Evolutionary conservation across 257 asterid genomes (phyloP), one percentile per base, ranked within the genome.

Genomic region (Primulina eburnea): DNA sequence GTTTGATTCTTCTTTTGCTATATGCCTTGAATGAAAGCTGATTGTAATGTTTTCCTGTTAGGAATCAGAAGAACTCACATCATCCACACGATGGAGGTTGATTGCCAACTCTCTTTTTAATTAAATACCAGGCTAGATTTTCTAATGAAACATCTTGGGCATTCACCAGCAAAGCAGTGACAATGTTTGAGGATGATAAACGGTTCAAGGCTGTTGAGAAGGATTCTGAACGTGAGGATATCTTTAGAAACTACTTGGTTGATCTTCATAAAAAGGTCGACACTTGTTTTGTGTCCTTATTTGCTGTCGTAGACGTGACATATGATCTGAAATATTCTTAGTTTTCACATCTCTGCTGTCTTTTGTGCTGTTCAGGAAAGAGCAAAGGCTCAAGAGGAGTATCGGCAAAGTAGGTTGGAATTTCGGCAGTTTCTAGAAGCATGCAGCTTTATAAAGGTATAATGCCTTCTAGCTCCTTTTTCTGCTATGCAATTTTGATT

Each of bases 1-100:
- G 60, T 60, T 35, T 67, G 16, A 32, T 7, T 56, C 35, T 57
- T 30, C 8, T 70, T 73, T 8, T 32, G 33, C 28, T 9, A 7
- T 71, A 9, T 70, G 28, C 70, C 50, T 57, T 62, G 32, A 59
- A 26, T n/a, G 65, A 55, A 62, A 50, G 50, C 78, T 80, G 28
- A 78, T 71, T 74, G 40, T 74, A 53, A 38, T 74, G 59, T 33
- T 81, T 77, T 78, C 7, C 30, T 56, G 18, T 65, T 83, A 93
- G 99, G 99, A 90, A 80, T 87, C 91, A 43, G 82, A 88, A 84
- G 99, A 93, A 74, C 96, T 93, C 73, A 87, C 91, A 55, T 89
- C 99, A 67, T 85, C 95, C 29, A 93, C 86, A 4, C 87, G 97
- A 37, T 93, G 99, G 99, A 90, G 99, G 99, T 93, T 74, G 64